Percentiles rank a stretch among this genome's conserved stretches.
These are phyloP conservation scores for Solanum boliviense DNA, from an alignment of 257 asterid genomes.

Conservation along the genomic window DNA sequence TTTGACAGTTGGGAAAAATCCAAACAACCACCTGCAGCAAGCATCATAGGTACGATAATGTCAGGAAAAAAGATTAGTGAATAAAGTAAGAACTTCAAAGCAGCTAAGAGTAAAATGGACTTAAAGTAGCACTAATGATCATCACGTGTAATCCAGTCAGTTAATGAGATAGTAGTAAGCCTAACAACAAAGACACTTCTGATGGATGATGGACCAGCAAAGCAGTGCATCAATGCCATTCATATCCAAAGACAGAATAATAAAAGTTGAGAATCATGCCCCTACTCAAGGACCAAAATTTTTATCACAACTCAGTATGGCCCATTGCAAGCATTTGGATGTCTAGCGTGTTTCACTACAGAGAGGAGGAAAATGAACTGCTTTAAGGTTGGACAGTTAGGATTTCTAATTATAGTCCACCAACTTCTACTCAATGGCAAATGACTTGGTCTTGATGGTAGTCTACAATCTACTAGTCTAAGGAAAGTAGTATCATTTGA, in stretches of 20 bases:
- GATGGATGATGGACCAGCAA: background rate
- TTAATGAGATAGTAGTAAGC: background rate
- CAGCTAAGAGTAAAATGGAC: background rate
- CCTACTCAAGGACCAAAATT: background rate
- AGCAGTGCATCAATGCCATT: background rate
- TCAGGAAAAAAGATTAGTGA: constrained; percentile 12
- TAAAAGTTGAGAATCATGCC: background rate
- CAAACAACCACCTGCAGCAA: constrained; percentile 43
- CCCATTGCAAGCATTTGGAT: background rate
- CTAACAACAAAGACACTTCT: background rate
- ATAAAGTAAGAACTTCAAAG: constrained; percentile 8
- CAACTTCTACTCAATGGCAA: background rate
- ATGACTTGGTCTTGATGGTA: background rate
- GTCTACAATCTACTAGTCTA: background rate
- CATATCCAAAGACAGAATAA: background rate
- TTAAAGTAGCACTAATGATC: background rate
- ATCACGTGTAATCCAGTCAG: background rate
- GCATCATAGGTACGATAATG: background rate
- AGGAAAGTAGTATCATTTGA: background rate
- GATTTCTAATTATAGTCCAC: background rate
- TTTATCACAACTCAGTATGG: background rate
- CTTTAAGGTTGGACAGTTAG: background rate
- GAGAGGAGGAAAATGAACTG: background rate
- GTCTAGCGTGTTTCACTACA: background rate
- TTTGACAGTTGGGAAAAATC: constrained; percentile 27